Conservation (phyloP, 306 rosid species). For the Ochetophila trinervis region DNA sequence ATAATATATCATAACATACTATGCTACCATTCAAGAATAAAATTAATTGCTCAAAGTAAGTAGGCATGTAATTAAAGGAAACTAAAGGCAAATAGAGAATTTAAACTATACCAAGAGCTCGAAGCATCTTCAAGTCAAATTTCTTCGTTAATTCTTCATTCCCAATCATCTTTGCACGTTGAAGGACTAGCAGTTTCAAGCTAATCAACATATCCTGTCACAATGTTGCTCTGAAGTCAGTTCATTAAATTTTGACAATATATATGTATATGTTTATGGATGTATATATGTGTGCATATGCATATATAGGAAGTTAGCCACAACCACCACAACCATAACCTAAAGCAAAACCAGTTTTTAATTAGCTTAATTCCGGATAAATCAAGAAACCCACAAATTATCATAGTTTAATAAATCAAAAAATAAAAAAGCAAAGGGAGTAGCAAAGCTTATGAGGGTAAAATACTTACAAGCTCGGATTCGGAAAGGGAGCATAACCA, state of each 20-base stretch:
- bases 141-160: slow-evolving; percentile 40
- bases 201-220: slow-evolving; percentile 67
- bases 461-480: slow-evolving; percentile 4
- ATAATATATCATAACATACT: not conserved
- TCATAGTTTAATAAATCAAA: not conserved
- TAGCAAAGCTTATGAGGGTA: not conserved
- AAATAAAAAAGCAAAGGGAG: not conserved
- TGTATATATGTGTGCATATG: too few relatives aligned
- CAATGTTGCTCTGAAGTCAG: not conserved
- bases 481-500: slow-evolving; percentile 5
- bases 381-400: too few relatives aligned
- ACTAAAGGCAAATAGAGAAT: not conserved
- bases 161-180: slow-evolving; percentile 57
- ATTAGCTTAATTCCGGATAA: too few relatives aligned
- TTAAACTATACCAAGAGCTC: slow-evolving; percentile 61
- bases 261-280: too few relatives aligned
- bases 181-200: slow-evolving; percentile 54
- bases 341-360: too few relatives aligned
- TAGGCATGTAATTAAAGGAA: too few relatives aligned
- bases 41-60: not conserved
- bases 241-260: not conserved
- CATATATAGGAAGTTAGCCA: too few relatives aligned
- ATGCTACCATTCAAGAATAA: not conserved
- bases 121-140: slow-evolving; percentile 63
- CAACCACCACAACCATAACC: too few relatives aligned